Conservation (phyloP, 495 filamentous ascomycete species). For the Corynascus novoguineensis region DNA sequence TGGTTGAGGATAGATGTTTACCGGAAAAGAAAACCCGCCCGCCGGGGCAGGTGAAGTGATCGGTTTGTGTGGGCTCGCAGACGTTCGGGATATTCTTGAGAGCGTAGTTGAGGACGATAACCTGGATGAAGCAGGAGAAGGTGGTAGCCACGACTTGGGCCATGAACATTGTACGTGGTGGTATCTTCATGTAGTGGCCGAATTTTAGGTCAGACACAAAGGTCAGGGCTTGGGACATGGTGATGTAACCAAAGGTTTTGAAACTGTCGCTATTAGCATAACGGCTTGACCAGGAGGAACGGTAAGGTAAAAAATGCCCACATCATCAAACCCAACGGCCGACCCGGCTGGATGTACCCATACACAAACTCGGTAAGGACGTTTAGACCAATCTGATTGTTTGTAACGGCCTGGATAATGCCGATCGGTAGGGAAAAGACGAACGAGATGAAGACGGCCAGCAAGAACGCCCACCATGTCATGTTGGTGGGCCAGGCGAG, state of each 20-base stretch:
- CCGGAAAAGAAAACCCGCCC: constrained; percentile 62
- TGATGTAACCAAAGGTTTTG: constrained; percentile 71
- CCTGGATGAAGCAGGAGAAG: constrained; percentile 61
- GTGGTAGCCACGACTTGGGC: constrained; percentile 63
- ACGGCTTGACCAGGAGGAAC: background rate
- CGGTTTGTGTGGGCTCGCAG: constrained; percentile 54
- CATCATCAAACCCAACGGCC: constrained; percentile 63
- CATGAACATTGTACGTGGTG: constrained; percentile 60
- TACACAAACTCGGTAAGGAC: constrained; percentile 67
- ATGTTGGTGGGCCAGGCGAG: constrained; percentile 61
- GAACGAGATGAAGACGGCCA: constrained; percentile 57
- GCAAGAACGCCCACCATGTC: constrained; percentile 61
- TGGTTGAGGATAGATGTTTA: constrained; percentile 11
- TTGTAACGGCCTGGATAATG: constrained; percentile 60
- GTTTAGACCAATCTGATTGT: constrained; percentile 63
- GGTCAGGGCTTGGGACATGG: constrained; percentile 53
- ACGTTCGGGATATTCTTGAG: constrained; percentile 56
- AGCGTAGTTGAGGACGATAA: constrained; percentile 60
- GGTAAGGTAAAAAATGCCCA: constrained; percentile 11
- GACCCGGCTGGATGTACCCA: constrained; percentile 64
- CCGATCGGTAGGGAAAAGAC: constrained; percentile 51
- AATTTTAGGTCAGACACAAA: constrained; percentile 53
- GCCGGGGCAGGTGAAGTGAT: constrained; percentile 64
- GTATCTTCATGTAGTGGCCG: constrained; percentile 71
- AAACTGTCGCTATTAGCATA: constrained; percentile 38